Evolutionary conservation across 2,329 filamentous ascomycete genomes (phyloP).

Genomic region (Fusarium agapanthi): DNA sequence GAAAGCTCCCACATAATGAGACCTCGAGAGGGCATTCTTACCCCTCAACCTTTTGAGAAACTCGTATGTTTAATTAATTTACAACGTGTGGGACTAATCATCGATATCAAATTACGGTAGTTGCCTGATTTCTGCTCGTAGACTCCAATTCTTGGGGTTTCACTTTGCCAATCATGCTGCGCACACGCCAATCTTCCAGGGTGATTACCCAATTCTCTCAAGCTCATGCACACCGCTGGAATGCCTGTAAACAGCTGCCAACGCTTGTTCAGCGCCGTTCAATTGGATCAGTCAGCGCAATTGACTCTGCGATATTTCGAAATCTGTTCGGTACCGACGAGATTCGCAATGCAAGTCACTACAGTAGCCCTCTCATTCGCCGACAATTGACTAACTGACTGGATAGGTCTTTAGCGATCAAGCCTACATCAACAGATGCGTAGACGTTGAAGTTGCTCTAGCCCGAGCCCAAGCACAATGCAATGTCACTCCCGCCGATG

Average conservation of each 20-base stretch:
- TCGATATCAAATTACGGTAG: background rate
- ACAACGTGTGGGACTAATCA: background rate
- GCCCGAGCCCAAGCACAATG: slow-evolving; percentile 59
- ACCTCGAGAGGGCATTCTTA: background rate
- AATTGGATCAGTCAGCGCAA: slow-evolving; percentile 24
- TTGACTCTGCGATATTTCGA: slow-evolving; percentile 61
- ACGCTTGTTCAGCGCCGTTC: background rate
- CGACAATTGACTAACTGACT: fast-evolving
- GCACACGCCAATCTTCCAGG: background rate
- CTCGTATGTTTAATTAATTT: background rate
- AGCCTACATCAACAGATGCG: slow-evolving; percentile 57
- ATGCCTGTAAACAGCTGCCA: background rate
- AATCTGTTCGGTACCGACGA: slow-evolving; percentile 62
- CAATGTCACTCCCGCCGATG: slow-evolving; percentile 54
- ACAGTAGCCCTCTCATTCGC: fast-evolving
- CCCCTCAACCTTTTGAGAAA: background rate
- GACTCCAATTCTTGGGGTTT: fast-evolving
- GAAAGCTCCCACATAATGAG: background rate
- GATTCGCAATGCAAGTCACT: slow-evolving; percentile 51
- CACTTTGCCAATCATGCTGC: background rate
- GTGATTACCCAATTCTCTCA: background rate
- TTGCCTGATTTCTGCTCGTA: fast-evolving
- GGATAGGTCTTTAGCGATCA: slow-evolving; percentile 53
- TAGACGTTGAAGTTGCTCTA: slow-evolving; percentile 61
- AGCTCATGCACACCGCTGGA: background rate